Base-by-base conservation (phyloP, 805 yeast species). In the Saccharomycopsis fibuligera region DNA sequence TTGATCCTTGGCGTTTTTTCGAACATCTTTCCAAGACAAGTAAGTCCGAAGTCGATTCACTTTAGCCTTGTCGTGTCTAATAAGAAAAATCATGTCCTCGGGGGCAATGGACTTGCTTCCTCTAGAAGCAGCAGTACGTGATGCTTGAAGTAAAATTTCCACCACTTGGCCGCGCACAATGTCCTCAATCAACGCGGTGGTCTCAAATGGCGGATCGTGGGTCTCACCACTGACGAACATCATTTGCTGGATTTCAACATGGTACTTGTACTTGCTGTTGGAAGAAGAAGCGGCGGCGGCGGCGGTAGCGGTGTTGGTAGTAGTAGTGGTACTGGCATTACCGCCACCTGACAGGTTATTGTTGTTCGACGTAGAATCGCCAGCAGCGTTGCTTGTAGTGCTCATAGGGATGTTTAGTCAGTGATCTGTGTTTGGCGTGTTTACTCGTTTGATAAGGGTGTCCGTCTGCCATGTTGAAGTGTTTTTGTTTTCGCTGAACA, bases 191-290 rank as follows among this genome's bases (percentile, higher is more conserved):
- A 93, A 67, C n/a, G 91, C 80, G 0, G 96, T 86, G 0, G 97
- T 87, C 55, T 86, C 95, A 14, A 83, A 75, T 0, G 97, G 96
- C 1, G 98, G 95, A 59, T 93, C 99, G 57, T 86, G 86, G 0
- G 93, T 79, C 63, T 93, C 98, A 2, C 99, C 99, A 48, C 84
- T 76, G 48, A 93, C 99, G 70, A 93, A 93, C 99, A 93, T 93
- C 99, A 93, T 93, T 69, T 86, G 93, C 66, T 93, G 99, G 59
- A 93, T 93, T 68, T 93, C 99, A 35, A 86, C 78, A 49, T 95
- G 73, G 65, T 91, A 93, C 61, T 83, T 81, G 68, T 86, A 81
- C 62, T 79, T 79, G 4, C 19, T 12, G 19, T n/a, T n/a, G n/a
- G n/a, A n/a, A n/a, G n/a, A n/a, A n/a, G n/a, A n/a, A n/a, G n/a